phyloP scores from a whole-genome alignment of 1,284 basidiomycete genomes.

The Trametes hirsuta region DNA sequence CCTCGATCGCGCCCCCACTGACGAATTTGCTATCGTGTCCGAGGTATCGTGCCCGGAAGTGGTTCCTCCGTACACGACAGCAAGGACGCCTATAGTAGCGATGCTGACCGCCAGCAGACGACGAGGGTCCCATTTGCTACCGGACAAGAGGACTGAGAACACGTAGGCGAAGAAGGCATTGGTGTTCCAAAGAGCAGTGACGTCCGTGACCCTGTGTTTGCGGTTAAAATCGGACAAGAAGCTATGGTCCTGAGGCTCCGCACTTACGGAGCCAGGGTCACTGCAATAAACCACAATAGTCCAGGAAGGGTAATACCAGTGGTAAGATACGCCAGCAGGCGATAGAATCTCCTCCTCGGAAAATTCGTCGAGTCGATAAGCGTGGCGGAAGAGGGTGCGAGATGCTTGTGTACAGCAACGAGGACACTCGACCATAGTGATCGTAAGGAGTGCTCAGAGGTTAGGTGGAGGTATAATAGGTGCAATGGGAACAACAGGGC shows the following conservation, averaged over 20 bases:
- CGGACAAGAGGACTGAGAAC: conserved; percentile 65
- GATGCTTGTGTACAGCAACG: conserved; percentile 55
- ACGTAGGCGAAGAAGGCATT: conserved; percentile 85
- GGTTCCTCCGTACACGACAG: conserved; percentile 78
- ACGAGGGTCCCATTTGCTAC: conserved; percentile 61
- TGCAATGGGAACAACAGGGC: conserved; percentile 72
- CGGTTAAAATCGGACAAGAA: conserved; percentile 6
- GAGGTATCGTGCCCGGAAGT: conserved; percentile 29
- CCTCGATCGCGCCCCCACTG: background rate
- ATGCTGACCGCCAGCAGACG: conserved; percentile 70
- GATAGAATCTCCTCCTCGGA: conserved; percentile 48
- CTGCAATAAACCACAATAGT: conserved; percentile 74
- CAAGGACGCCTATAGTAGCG: conserved; percentile 74
- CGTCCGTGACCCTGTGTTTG: conserved; percentile 64
- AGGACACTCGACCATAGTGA: conserved; percentile 54
- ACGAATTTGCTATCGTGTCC: background rate
- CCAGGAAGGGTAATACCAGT: conserved; percentile 62
- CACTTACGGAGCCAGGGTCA: conserved; percentile 74
- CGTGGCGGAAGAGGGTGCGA: conserved; percentile 41
- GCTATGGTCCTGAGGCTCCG: background rate
- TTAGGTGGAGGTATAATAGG: conserved; percentile 58
- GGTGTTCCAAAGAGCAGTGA: conserved; percentile 85
- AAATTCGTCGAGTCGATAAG: conserved; percentile 35
- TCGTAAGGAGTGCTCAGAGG: conserved; percentile 48
- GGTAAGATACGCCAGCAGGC: conserved; percentile 54